Base-by-base conservation (phyloP, 2,329 filamentous ascomycete species). In the Pleurostoma richardsiae region DNA sequence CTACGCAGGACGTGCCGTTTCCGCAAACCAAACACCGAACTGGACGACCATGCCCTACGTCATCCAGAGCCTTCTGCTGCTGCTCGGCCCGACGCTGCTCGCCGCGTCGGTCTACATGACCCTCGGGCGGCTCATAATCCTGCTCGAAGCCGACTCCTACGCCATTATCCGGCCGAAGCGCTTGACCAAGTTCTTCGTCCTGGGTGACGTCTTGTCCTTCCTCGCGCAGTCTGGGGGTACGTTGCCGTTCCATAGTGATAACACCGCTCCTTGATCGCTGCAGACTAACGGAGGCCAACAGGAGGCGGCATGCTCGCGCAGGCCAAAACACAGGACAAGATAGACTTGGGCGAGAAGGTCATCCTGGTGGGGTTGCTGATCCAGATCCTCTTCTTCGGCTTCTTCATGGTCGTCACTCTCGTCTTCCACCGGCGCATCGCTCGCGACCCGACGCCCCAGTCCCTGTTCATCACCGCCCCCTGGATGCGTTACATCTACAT, bases 361-460 rank as follows among this genome's bases (percentile, higher is more conserved):
- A 59, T 60, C 42, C 45, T 57, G 8, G 50, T 30, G 4, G 76
- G 77, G 3, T 57, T 80, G 3, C 57, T 71, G 7, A 54, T 78
- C 5, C 77, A 80, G 52, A 66, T 80, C 4, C 30, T 71, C 6
- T 70, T 75, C 44, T 79, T 80, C 47, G 60, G 61, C 8, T 63
- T 77, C 39, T 80, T 80, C 49, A 57, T 77, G 19, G 43, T 68
- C 2, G 64, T 69, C 0, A 63, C 69, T 0, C 52, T 63, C 1
- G 51, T 70, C 0, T 76, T 77, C 54, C 71, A 79, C 46, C 49
- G 43, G 2, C 63, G 72, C 0, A 59, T 76, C 10, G n/a, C 19
- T 49, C 30, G 8, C 6, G 28, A 6, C 5, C 46, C 46, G 7
- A 48, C 46, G 4, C 2, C 27, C 29, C 28, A 7, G 26, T 10